These are phyloP conservation scores for Starmerella lactis-condensi DNA, from an alignment of 805 yeast species.

Conservation along the genomic window DNA sequence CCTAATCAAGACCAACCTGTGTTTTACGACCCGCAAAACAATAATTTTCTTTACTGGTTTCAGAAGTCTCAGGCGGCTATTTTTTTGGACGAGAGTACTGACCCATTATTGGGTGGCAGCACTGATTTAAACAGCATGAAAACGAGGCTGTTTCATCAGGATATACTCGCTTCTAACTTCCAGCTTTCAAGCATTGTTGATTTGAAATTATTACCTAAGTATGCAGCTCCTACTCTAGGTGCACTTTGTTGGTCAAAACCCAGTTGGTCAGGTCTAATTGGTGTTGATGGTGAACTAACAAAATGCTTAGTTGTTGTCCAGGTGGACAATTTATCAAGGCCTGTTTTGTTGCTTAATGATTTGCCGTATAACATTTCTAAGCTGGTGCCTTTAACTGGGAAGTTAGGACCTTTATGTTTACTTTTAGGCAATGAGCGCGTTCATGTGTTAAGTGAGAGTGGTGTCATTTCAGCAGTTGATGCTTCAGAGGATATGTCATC, in stretches of 20 bases:
- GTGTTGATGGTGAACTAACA: slow-evolving; percentile 21
- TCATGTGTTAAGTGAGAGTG: slow-evolving; percentile 1
- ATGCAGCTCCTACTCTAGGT: slow-evolving; percentile 67
- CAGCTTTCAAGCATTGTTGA: slow-evolving; percentile 36
- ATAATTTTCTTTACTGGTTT: slow-evolving; percentile 36
- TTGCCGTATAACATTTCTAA: slow-evolving; percentile 60
- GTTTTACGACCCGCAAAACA: no score
- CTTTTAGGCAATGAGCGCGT: slow-evolving; percentile 3
- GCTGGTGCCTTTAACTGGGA: slow-evolving; percentile 34
- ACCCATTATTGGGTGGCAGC: no score
- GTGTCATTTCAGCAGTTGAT: neutral
- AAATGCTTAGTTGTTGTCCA: neutral
- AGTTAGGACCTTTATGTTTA: slow-evolving; percentile 1
- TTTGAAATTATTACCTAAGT: slow-evolving; percentile 50
- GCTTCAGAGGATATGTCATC: neutral
- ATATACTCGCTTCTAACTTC: neutral
- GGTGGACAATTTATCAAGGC: neutral
- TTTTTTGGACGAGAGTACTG: no score
- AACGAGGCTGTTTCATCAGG: no score
- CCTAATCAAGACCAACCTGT: no score
- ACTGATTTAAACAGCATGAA: no score
- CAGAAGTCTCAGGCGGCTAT: slow-evolving; percentile 19
- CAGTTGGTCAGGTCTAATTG: slow-evolving; percentile 66
- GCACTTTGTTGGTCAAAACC: slow-evolving; percentile 38
- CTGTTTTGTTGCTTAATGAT: slow-evolving; percentile 24